Evolutionary conservation across 306 rosid species (phyloP).

Genomic region (Rosa lucieae): DNA sequence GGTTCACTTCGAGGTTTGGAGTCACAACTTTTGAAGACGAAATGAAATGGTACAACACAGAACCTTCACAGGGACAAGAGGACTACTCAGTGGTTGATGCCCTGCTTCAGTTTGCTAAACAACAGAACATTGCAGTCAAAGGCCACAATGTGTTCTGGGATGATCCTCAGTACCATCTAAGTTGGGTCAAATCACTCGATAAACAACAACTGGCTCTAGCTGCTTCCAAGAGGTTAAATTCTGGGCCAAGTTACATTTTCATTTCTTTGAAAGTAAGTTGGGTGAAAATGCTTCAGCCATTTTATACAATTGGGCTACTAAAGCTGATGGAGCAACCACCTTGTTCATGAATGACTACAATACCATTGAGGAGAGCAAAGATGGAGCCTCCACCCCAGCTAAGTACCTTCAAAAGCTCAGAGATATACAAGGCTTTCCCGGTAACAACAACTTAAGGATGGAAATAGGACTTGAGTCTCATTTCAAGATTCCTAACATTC

Average conservation of each 20-base stretch:
- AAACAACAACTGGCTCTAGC: constrained; percentile 31
- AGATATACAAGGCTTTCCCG: constrained; percentile 34
- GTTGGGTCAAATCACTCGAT: constrained; percentile 58
- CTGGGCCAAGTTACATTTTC: constrained; percentile 54
- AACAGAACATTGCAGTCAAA: constrained; percentile 45
- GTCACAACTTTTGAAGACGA: constrained; percentile 63
- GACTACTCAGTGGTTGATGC: constrained; percentile 50
- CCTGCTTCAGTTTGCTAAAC: constrained; percentile 52
- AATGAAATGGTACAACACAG: constrained; percentile 83
- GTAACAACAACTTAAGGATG: constrained; percentile 20
- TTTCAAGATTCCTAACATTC: constrained; percentile 49
- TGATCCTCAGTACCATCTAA: constrained; percentile 44
- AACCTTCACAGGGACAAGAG: constrained; percentile 33
- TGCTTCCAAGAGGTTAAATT: constrained; percentile 35
- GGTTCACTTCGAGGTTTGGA: constrained; percentile 66
- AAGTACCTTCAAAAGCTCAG: constrained; percentile 52
- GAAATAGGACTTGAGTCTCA: constrained; percentile 79
- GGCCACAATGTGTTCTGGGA: constrained; percentile 81
- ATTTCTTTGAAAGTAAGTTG: constrained; percentile 51
- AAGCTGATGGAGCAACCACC: constrained; percentile 39
- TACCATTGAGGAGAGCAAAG: constrained; percentile 64
- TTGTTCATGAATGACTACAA: constrained; percentile 72
- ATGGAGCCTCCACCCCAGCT: constrained; percentile 35
- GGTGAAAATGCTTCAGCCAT: constrained; percentile 39
- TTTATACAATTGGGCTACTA: constrained; percentile 38